Evolutionary conservation across 768 basidiomycete genomes (phyloP).

Genomic region (Termitomyces sp.): DNA sequence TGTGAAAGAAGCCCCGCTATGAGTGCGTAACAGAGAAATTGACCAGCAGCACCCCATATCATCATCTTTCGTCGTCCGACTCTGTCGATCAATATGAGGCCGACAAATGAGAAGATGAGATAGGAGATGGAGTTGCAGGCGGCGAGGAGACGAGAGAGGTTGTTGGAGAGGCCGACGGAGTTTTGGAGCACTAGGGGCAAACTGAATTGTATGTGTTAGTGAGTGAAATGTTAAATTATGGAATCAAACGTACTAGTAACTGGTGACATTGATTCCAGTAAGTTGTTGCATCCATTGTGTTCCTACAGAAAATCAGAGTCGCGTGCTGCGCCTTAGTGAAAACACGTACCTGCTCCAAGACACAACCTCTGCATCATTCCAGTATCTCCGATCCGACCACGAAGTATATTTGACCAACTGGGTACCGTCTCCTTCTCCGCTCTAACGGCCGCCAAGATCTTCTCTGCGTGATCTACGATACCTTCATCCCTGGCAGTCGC

Average conservation of each 20-base stretch:
- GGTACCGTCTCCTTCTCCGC: slow-evolving; percentile 36
- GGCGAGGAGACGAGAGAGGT: slow-evolving; percentile 39
- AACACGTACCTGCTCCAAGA: slow-evolving; percentile 33
- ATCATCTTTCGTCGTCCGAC: slow-evolving; percentile 44
- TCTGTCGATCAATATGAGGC: slow-evolving; percentile 40
- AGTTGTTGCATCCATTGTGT: slow-evolving; percentile 50
- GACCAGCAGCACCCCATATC: slow-evolving; percentile 49
- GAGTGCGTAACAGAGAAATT: slow-evolving; percentile 39
- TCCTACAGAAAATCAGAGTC: slow-evolving; percentile 18
- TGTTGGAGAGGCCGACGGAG: slow-evolving; percentile 46
- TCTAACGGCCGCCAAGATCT: slow-evolving; percentile 38
- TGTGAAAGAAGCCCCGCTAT: slow-evolving; percentile 37
- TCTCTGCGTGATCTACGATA: slow-evolving; percentile 31
- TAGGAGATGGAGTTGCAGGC: slow-evolving; percentile 49
- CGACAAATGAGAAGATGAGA: slow-evolving; percentile 40
- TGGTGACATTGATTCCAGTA: slow-evolving; percentile 46
- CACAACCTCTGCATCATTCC: slow-evolving; percentile 39
- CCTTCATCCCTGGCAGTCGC: slow-evolving; percentile 28
- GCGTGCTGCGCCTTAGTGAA: not conserved
- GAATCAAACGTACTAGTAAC: slow-evolving; percentile 35
- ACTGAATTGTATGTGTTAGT: not conserved
- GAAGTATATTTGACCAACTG: slow-evolving; percentile 34
- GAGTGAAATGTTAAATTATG: not conserved
- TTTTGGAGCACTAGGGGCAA: slow-evolving; percentile 44
- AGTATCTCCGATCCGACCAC: slow-evolving; percentile 34